Evolutionary conservation across 2,329 filamentous ascomycete genomes (phyloP), one percentile per base, ranked within the genome.

Genomic region (Neopestalotiopsis sp.): DNA sequence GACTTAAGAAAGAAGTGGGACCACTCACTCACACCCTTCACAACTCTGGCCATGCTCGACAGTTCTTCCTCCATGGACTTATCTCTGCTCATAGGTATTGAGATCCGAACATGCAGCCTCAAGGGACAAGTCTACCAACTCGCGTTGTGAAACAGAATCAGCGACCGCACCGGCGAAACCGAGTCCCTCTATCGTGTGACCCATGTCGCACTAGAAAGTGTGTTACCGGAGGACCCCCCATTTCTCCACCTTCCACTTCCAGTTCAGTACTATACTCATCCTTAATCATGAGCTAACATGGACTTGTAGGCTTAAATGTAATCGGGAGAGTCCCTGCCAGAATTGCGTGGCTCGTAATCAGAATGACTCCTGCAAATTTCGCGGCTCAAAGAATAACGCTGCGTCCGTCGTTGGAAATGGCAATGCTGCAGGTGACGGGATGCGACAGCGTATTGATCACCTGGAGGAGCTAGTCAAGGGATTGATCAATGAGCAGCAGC

Each of bases 261-360:
- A n/a, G 45, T 6, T 10, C 17, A 6, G 24, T 3, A 24, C 6
- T 20, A 52, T 10, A 52, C 14, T 38, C 6, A 38, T 10, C 34
- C 10, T 38, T 38, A 5, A 24, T 9, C 6, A 52, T 52, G 45
- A 13, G 52, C 34, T 56, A 38, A 59, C 38, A 66, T 34, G 20
- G 40, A 64, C 6, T 6, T 7, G 58, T 3, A 77, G 74, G 66
- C 68, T 77, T 24, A 77, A 74, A 69, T 77, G 75, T 68, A 75
- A 76, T 64, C 72, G 75, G n/a, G 73, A 75, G 69, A 69, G 69
- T 38, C 75, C 75, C 12, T 77, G 75, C 66, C 75, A 77, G 63
- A 77, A 77, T 67, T 77, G 75, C 65, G 67, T 34, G 20, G 70
- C 73, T 24, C 74, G 75, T 7, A 49, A 68, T 30, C 71, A 74